Evolutionary conservation across 331 rosid genomes (phyloP), one percentile per base, ranked within the genome.

Genomic region (Cydonia oblonga): DNA sequence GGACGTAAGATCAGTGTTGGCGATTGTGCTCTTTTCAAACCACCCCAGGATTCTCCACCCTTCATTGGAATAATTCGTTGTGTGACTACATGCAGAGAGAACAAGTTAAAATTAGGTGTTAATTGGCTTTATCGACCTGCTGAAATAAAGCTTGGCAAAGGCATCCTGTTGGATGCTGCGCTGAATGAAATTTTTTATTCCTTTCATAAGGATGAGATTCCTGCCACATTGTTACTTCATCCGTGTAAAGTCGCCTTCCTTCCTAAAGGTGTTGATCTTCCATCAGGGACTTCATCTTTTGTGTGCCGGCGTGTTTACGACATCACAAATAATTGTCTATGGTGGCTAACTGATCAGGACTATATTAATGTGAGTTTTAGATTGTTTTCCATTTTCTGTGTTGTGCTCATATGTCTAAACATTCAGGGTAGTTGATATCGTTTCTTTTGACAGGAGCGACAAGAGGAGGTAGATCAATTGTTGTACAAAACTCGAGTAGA

Each of bases 171-270:
- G 86, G 96, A 90, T 69, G 96, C 98, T 79, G 96, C 90, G 3
- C 98, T 92, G 7, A 92, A 92, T 95, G 98, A 92, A 75, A 72
- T 92, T 23, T 92, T 92, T 76, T 92, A 90, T 71, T 92, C 98
- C 89, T 92, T 90, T 83, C 98, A 92, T 64, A 88, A 88, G 98
- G 91, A 92, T 90, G 96, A 90, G 84, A 92, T 81, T 75, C 92
- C 92, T 84, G 96, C 96, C 73, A 91, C 98, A 83, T 90, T 93
- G 16, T 76, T 92, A 90, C 93, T 92, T 78, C 98, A 92, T 88
- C 98, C 96, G 62, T 92, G 98, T 88, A 92, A 88, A 92, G 98
- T 92, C 49, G 86, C 96, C 35, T 92, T 92, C 78, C 98, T 92
- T 79, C 90, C 84, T 66, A 90, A 92, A 78, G 96, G 90, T 81